Conservation (phyloP, 1,284 basidiomycete genomes). For the Fomitopsis schrenkii region DNA sequence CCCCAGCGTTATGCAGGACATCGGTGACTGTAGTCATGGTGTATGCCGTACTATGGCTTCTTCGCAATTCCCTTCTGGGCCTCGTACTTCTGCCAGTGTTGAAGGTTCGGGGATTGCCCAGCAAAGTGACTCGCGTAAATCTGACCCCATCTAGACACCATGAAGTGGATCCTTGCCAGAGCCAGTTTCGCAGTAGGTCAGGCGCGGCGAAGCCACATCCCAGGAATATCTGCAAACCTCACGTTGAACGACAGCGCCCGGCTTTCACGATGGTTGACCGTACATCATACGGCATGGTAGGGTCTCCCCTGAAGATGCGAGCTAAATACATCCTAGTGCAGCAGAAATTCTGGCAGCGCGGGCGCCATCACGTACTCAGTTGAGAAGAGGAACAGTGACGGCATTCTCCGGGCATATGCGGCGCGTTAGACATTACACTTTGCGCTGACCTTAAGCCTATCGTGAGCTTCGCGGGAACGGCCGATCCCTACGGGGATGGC, state of each 20-base stretch:
- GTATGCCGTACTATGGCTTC: neutral
- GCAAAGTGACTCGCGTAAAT: too few species aligned
- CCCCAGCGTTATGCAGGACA: neutral
- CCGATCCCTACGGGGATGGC: neutral
- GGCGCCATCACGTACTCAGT: neutral
- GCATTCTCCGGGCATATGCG: neutral
- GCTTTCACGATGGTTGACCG: neutral
- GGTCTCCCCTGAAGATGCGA: neutral
- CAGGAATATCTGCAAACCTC: neutral
- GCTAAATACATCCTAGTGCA: neutral
- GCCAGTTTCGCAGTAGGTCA: neutral
- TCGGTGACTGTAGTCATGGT: neutral
- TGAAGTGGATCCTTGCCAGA: too few species aligned
- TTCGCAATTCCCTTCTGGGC: neutral
- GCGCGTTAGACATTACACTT: slow-evolving; percentile 1
- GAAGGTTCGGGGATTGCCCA: too few species aligned
- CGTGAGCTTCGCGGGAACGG: slow-evolving; percentile 1
- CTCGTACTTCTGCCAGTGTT: too few species aligned
- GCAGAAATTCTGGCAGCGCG: neutral
- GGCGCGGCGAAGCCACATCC: too few species aligned
- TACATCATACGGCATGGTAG: neutral
- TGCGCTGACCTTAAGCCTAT: neutral
- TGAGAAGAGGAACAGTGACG: neutral
- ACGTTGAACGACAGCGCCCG: neutral
- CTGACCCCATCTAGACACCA: too few species aligned